These are phyloP conservation scores for Phytophthora boehmeriae DNA, from an alignment of 352 stramenopile genomes.

Conservation along the genomic window DNA sequence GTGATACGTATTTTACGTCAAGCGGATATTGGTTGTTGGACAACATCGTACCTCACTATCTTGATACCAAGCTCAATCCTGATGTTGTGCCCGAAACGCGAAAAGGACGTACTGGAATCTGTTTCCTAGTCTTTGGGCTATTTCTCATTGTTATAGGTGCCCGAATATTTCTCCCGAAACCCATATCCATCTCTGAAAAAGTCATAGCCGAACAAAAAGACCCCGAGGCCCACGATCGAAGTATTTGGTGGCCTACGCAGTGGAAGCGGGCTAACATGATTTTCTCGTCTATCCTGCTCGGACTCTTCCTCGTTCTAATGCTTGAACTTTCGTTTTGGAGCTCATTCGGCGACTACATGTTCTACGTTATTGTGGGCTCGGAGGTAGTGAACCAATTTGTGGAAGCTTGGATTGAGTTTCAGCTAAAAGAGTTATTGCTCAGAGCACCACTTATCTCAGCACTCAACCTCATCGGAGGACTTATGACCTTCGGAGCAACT, in stretches of 20 bases:
- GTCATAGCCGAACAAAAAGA: conserved; percentile 87
- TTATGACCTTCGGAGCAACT: conserved; percentile 95
- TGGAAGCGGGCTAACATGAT: conserved; percentile 97
- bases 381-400: conserved; percentile 91
- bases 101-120: conserved; percentile 91
- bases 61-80: conserved; percentile 85
- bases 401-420: conserved; percentile 89
- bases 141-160: conserved; percentile 85
- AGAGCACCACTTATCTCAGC: conserved; percentile 90
- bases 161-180: conserved; percentile 93
- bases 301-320: conserved; percentile 93
- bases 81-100: conserved; percentile 61
- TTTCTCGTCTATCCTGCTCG: conserved; percentile 92
- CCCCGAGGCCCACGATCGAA: conserved; percentile 62
- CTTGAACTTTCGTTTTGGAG: conserved; percentile 97
- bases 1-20: conserved; percentile 44
- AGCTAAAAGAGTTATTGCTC: conserved; percentile 92
- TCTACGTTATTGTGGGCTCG: conserved; percentile 94
- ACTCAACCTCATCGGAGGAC: conserved; percentile 88
- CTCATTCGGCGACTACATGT: conserved; percentile 95
- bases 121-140: conserved; percentile 92
- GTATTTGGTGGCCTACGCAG: conserved; percentile 90
- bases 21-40: conserved; percentile 83
- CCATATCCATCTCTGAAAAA: conserved; percentile 89
- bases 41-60: conserved; percentile 87